Conservation (phyloP, 345 rosid genomes). For the Litchi chinensis region DNA sequence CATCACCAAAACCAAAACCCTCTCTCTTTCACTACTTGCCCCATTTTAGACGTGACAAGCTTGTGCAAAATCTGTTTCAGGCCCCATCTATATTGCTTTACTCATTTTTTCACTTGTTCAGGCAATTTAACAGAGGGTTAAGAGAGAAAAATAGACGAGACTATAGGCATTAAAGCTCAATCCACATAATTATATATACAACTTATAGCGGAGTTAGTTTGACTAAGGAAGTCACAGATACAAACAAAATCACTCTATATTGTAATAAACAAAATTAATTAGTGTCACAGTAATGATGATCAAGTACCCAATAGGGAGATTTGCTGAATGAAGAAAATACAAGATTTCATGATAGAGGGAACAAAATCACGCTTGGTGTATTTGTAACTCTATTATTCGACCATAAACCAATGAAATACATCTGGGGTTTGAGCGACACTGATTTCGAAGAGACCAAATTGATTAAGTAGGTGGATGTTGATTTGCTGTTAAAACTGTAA, state of each 20-base stretch:
- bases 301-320: not conserved
- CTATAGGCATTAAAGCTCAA: no score
- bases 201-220: no score
- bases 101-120: no score
- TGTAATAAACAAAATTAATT: no score
- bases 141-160: no score
- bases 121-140: no score
- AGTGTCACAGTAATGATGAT: not conserved
- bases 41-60: constrained; percentile 31
- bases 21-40: constrained; percentile 24
- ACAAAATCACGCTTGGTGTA: constrained; percentile 11
- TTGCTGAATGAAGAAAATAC: not conserved
- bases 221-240: no score
- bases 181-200: no score
- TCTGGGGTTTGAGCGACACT: not conserved
- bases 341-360: constrained; percentile 17
- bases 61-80: constrained; percentile 23
- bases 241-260: no score
- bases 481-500: not conserved
- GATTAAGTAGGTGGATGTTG: not conserved
- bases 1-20: constrained; percentile 17
- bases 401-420: not conserved
- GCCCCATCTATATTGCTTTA: constrained; percentile 25
- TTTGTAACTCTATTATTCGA: constrained; percentile 8
- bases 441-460: constrained; percentile 5